Conservation (phyloP, 108 stramenopile species). For the Cyclotella sp. region DNA sequence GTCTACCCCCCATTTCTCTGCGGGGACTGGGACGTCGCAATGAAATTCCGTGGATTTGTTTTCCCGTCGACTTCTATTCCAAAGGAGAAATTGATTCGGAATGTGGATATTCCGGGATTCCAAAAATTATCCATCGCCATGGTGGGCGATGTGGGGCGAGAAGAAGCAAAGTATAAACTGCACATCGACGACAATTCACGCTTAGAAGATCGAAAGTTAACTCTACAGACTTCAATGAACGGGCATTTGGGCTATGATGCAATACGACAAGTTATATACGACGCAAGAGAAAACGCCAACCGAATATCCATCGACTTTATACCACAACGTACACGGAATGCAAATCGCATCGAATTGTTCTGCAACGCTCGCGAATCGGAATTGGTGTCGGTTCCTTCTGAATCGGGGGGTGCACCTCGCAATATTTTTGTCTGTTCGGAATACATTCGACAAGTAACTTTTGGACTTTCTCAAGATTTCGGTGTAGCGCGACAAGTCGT, state of each 20-base stretch:
- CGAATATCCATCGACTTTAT: conserved; percentile 79
- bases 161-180: conserved; percentile 52
- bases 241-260: conserved; percentile 78
- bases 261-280: conserved; percentile 64
- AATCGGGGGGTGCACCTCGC: conserved; percentile 5
- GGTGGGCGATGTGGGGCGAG: conserved; percentile 76
- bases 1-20: conserved; percentile 75
- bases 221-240: conserved; percentile 57
- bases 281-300: conserved; percentile 72
- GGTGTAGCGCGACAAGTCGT: conserved; percentile 80
- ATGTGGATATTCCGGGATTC: conserved; percentile 74
- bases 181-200: conserved; percentile 58
- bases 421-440: conserved; percentile 75
- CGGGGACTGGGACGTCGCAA: conserved; percentile 64
- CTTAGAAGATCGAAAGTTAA: conserved; percentile 65
- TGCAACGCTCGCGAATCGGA: conserved; percentile 84
- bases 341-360: conserved; percentile 87
- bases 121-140: conserved; percentile 80
- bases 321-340: conserved; percentile 78
- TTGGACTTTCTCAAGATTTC: conserved; percentile 70
- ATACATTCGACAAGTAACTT: conserved; percentile 85
- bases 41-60: conserved; percentile 64
- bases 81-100: conserved; percentile 52
- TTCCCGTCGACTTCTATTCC: conserved; percentile 73
- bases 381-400: conserved; percentile 11